Evolutionary conservation across 768 basidiomycete genomes (phyloP).

Genomic region (Cantharellus cinnabarinus): DNA sequence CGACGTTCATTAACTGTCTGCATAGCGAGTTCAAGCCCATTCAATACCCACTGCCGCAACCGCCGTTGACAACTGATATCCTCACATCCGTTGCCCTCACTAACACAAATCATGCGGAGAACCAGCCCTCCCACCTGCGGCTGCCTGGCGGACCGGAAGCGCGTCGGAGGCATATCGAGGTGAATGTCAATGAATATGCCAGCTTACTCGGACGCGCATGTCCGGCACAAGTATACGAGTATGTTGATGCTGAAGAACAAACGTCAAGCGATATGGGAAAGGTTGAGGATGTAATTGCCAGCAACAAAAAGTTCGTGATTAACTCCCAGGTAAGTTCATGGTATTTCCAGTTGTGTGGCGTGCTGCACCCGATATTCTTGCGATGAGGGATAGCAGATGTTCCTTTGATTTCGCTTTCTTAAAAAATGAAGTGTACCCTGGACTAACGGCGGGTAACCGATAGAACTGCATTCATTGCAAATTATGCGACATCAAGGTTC

Average conservation of each 20-base stretch:
- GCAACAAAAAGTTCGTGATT: constrained; percentile 79
- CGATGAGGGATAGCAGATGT: too few species aligned
- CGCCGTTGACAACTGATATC: constrained; percentile 82
- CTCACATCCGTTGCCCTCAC: constrained; percentile 79
- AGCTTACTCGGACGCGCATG: constrained; percentile 78
- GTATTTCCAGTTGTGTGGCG: too few species aligned
- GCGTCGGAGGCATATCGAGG: constrained; percentile 44
- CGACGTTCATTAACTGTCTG: neutral
- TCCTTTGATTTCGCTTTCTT: too few species aligned
- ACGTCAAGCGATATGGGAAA: neutral
- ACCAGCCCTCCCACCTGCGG: constrained; percentile 77
- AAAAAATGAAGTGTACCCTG: too few species aligned
- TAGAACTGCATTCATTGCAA: constrained; percentile 91
- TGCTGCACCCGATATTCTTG: too few species aligned
- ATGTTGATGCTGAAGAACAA: constrained; percentile 47
- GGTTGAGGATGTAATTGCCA: constrained; percentile 31
- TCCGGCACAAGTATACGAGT: constrained; percentile 94
- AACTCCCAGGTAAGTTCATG: constrained; percentile 63
- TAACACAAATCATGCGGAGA: constrained; percentile 92
- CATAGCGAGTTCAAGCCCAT: constrained; percentile 43
- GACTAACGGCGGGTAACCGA: constrained; percentile 4
- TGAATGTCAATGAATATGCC: constrained; percentile 62
- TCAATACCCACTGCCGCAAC: constrained; percentile 68
- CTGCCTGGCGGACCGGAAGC: constrained; percentile 34
- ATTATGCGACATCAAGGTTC: constrained; percentile 88